phyloP scores from a whole-genome alignment of 768 basidiomycete species.

The Tylopilus balloui region DNA sequence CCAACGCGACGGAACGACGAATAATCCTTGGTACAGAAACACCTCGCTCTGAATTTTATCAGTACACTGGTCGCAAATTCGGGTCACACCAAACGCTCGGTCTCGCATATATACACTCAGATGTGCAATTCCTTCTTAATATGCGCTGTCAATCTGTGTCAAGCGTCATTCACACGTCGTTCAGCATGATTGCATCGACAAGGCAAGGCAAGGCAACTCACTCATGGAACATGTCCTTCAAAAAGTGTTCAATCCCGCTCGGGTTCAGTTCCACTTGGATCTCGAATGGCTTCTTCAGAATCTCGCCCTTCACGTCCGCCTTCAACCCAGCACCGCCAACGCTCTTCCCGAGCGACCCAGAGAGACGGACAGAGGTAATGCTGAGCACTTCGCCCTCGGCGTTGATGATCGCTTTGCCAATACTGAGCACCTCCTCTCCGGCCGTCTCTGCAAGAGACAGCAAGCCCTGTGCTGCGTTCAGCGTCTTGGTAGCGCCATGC shows the following conservation, averaged over 20 bases:
- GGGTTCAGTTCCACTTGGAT: neutral
- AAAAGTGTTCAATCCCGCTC: neutral
- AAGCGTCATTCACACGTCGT: no score
- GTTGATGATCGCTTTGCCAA: neutral
- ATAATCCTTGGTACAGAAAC: no score
- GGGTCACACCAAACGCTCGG: no score
- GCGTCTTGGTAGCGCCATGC: neutral
- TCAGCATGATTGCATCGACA: no score
- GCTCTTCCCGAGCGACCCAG: slow-evolving; percentile 3
- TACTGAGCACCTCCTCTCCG: neutral
- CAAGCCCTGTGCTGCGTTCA: neutral
- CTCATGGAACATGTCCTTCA: neutral
- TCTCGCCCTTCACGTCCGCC: neutral
- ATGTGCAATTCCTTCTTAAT: no score
- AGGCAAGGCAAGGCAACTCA: no score
- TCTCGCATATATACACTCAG: no score
- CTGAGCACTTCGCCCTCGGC: neutral
- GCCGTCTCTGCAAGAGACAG: neutral
- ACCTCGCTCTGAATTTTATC: no score
- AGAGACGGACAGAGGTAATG: slow-evolving; percentile 4
- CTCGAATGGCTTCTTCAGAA: neutral
- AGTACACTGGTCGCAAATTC: no score
- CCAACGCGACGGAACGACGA: no score
- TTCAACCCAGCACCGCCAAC: neutral
- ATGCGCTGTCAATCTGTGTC: no score